Evolutionary conservation across 2,329 filamentous ascomycete genomes (phyloP).

Genomic region (Ophiostoma fasciatum): DNA sequence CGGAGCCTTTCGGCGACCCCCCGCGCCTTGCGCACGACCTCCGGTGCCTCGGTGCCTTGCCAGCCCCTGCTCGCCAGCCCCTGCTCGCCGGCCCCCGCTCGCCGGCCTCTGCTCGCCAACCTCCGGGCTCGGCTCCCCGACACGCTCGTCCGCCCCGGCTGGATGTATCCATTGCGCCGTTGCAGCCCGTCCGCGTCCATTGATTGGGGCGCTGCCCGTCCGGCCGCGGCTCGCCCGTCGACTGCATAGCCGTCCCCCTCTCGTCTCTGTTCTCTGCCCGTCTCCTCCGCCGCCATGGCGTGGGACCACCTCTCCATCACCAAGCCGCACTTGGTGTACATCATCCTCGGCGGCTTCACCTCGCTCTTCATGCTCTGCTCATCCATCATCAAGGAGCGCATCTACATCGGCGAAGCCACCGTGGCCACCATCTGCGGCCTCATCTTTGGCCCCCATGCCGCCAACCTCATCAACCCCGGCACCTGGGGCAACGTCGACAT

Average conservation of each 20-base stretch:
- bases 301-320: slow-evolving; percentile 78
- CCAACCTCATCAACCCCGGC: slow-evolving; percentile 61
- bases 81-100: too few relatives aligned
- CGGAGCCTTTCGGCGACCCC: too few relatives aligned
- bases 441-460: slow-evolving; percentile 76
- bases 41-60: too few relatives aligned
- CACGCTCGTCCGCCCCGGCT: too few relatives aligned
- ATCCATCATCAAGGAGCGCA: slow-evolving; percentile 91
- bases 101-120: too few relatives aligned
- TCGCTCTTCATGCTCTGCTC: slow-evolving; percentile 97
- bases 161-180: slow-evolving; percentile 13
- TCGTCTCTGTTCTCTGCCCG: slow-evolving; percentile 31
- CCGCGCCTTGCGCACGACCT: too few relatives aligned
- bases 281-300: slow-evolving; percentile 37
- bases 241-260: neutral
- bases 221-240: neutral
- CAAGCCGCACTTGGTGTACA: slow-evolving; percentile 92
- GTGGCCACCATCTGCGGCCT: slow-evolving; percentile 79
- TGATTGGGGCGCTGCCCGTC: slow-evolving; percentile 13
- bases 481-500: slow-evolving; percentile 75
- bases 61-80: too few relatives aligned
- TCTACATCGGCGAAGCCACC: slow-evolving; percentile 97
- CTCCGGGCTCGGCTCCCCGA: too few relatives aligned
- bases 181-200: slow-evolving; percentile 12
- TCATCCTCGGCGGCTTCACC: slow-evolving; percentile 95